Conservation (phyloP, 2,329 filamentous ascomycete genomes). For the Capronia epimyces region DNA sequence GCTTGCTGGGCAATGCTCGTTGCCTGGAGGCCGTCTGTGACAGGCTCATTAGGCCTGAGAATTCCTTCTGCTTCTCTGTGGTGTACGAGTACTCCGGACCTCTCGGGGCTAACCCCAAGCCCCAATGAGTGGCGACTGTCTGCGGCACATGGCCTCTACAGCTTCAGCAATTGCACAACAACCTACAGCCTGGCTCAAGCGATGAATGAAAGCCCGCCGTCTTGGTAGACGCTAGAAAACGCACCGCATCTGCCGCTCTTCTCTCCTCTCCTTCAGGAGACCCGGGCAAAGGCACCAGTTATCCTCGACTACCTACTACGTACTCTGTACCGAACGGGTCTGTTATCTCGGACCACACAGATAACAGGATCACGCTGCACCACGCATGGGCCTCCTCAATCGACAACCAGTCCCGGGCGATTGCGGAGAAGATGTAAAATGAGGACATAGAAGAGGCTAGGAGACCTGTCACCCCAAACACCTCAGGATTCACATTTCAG, state of each 20-base stretch:
- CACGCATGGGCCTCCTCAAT: background rate
- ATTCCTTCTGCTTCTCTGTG: no score
- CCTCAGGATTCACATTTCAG: no score
- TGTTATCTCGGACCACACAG: conserved; percentile 4
- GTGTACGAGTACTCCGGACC: no score
- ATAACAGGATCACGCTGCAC: background rate
- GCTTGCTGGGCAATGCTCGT: background rate
- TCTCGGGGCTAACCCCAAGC: background rate
- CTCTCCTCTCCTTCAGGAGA: background rate
- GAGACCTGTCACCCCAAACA: no score
- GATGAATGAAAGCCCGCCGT: background rate
- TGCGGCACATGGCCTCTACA: conserved; percentile 2
- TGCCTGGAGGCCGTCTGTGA: background rate
- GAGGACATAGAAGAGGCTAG: no score
- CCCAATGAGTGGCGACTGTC: conserved; percentile 1
- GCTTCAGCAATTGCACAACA: background rate
- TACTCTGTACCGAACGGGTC: no score
- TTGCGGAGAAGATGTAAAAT: background rate
- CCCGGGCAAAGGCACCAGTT: background rate
- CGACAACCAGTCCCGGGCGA: background rate
- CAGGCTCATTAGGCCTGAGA: background rate
- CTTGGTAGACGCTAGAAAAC: background rate
- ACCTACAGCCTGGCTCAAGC: no score
- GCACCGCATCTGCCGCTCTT: background rate
- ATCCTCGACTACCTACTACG: background rate